These are phyloP conservation scores for Colletotrichum viniferum DNA, from an alignment of 2,329 filamentous ascomycete species.

Conservation along the genomic window DNA sequence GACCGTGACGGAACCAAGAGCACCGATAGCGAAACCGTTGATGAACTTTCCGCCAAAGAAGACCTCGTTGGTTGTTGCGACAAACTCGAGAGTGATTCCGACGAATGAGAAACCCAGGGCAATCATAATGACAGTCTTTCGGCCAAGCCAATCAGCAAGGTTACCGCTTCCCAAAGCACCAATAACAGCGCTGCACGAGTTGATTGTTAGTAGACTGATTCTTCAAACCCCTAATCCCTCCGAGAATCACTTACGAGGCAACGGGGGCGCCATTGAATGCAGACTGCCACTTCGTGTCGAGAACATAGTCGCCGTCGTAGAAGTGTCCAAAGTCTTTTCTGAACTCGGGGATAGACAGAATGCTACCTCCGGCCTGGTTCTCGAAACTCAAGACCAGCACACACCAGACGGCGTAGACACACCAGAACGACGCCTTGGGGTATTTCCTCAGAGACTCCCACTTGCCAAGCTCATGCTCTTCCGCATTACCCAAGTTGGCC, in stretches of 20 bases:
- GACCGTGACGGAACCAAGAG: slow-evolving; percentile 28
- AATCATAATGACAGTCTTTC: slow-evolving; percentile 32
- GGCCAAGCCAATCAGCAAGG: slow-evolving; percentile 37
- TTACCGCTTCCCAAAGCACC: slow-evolving; percentile 33
- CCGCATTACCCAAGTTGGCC: slow-evolving; percentile 28
- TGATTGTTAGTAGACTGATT: background rate
- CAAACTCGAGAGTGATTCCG: slow-evolving; percentile 44
- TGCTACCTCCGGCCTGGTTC: slow-evolving; percentile 43
- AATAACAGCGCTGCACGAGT: slow-evolving; percentile 22
- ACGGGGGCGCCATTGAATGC: slow-evolving; percentile 47
- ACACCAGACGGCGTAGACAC: slow-evolving; percentile 42
- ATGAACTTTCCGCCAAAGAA: slow-evolving; percentile 48
- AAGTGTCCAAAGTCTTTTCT: slow-evolving; percentile 46
- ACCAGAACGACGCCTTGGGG: slow-evolving; percentile 35
- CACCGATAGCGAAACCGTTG: slow-evolving; percentile 41
- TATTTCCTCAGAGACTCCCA: slow-evolving; percentile 27
- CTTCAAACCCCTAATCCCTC: rapidly evolving
- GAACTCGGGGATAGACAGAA: slow-evolving; percentile 48
- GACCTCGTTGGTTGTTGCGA: slow-evolving; percentile 41
- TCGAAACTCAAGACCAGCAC: slow-evolving; percentile 44
- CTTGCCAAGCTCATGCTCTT: slow-evolving; percentile 29
- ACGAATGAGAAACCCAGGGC: slow-evolving; percentile 38
- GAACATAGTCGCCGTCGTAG: slow-evolving; percentile 40
- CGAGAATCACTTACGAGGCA: slow-evolving; percentile 31
- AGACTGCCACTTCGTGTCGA: slow-evolving; percentile 47